phyloP scores from a whole-genome alignment of 2,329 filamentous ascomycete genomes.

The Ophiostoma populinum region DNA sequence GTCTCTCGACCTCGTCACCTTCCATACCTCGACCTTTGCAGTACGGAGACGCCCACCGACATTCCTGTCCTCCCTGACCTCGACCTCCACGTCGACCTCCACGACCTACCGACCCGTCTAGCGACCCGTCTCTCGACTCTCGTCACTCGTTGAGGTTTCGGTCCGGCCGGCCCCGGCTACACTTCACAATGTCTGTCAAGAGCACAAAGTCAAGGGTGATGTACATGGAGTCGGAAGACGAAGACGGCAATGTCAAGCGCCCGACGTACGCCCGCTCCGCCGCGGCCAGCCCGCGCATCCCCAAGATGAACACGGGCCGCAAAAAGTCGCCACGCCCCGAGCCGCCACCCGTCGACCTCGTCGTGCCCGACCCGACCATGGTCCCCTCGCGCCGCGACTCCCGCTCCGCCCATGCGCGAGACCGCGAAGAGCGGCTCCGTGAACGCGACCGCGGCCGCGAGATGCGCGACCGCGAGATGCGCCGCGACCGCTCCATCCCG shows the following conservation, averaged over 20 bases:
- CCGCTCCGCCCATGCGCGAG: slow-evolving; percentile 18
- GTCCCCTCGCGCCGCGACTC: slow-evolving; percentile 19
- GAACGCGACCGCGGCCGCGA: too few species aligned
- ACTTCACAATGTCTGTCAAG: slow-evolving; percentile 25
- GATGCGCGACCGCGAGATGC: too few species aligned
- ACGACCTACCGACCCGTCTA: too few species aligned
- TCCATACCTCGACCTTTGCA: too few species aligned
- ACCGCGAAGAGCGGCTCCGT: too few species aligned
- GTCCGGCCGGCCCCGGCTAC: not conserved
- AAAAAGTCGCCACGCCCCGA: slow-evolving; percentile 23
- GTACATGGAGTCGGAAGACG: slow-evolving; percentile 34
- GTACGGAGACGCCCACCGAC: too few species aligned
- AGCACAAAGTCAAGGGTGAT: slow-evolving; percentile 19
- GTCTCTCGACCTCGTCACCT: too few species aligned
- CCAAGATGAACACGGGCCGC: slow-evolving; percentile 34
- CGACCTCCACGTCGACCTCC: too few species aligned
- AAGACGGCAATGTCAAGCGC: slow-evolving; percentile 25
- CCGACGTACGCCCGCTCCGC: slow-evolving; percentile 29
- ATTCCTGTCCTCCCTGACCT: too few species aligned
- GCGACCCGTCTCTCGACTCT: not conserved
- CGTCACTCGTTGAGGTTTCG: not conserved
- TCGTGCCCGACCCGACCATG: slow-evolving; percentile 27
- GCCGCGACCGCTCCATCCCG: slow-evolving; percentile 13
- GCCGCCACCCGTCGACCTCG: slow-evolving; percentile 18
- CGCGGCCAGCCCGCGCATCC: slow-evolving; percentile 22